Percentiles rank a stretch among this genome's conserved stretches.
Conservation (phyloP, 1,139 yeast species). For the Yamadazyma songkhlaensis region DNA sequence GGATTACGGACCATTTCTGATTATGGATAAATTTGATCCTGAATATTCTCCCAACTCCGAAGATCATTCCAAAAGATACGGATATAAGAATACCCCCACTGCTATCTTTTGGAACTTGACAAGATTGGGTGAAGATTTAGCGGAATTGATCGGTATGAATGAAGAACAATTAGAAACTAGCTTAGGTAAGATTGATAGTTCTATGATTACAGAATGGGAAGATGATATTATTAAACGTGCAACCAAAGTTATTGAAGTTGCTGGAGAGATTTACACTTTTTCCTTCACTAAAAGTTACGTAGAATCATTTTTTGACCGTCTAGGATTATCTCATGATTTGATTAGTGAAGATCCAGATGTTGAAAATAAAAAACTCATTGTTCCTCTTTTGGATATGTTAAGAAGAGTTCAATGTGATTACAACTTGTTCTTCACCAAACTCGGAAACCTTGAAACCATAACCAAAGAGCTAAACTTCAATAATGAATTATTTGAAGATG, state of each 20-base stretch:
- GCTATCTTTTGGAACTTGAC: slow-evolving; percentile 94
- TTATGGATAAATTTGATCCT: slow-evolving; percentile 82
- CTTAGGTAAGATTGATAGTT: slow-evolving; percentile 16
- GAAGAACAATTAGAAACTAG: slow-evolving; percentile 18
- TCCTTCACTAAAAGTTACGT: slow-evolving; percentile 61
- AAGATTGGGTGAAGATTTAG: slow-evolving; percentile 79
- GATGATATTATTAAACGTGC: slow-evolving; percentile 59
- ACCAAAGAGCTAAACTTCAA: slow-evolving; percentile 15
- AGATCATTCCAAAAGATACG: slow-evolving; percentile 69
- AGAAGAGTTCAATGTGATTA: slow-evolving; percentile 68
- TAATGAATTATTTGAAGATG: slow-evolving; percentile 23
- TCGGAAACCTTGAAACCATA: slow-evolving; percentile 8
- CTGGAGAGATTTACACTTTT: slow-evolving; percentile 64
- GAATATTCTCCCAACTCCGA: slow-evolving; percentile 87
- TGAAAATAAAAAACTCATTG: slow-evolving; percentile 47
- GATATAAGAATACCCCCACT: slow-evolving; percentile 78
- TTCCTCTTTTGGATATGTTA: slow-evolving; percentile 64
- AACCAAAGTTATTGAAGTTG: slow-evolving; percentile 58
- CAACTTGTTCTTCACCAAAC: slow-evolving; percentile 61
- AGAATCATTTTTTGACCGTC: slow-evolving; percentile 57
- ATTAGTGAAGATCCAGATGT: slow-evolving; percentile 37
- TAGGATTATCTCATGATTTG: slow-evolving; percentile 54
- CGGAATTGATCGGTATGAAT: slow-evolving; percentile 77
- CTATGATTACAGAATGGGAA: slow-evolving; percentile 46
- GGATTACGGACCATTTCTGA: slow-evolving; percentile 95